Conservation (phyloP, 257 asterid species). For the Solanum sparsipilum region DNA sequence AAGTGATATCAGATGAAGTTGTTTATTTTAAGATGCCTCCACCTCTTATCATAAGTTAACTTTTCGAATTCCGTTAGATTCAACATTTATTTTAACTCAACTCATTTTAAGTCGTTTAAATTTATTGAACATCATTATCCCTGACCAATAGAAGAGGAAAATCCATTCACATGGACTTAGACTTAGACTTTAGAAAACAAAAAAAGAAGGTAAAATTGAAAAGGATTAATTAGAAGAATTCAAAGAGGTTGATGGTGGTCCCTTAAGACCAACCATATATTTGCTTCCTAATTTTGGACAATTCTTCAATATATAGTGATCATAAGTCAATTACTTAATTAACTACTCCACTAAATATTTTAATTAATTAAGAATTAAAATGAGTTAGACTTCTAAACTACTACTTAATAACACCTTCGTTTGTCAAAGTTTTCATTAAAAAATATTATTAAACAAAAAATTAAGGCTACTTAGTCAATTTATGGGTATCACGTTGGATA, state of each 20-base stretch:
- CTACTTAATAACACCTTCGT: not conserved
- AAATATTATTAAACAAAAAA: not conserved
- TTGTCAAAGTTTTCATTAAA: not conserved
- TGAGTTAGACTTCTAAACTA: not conserved
- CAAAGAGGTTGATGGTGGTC: not conserved
- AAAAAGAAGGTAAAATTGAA: not conserved
- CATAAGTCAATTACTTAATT: not conserved
- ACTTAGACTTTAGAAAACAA: not conserved
- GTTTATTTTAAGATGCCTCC: not conserved
- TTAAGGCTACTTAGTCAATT: not conserved
- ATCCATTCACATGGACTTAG: not conserved
- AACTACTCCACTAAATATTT: not conserved
- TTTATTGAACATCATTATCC: not conserved
- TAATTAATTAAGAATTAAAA: not conserved
- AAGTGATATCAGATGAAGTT: not conserved
- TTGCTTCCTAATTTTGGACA: not conserved
- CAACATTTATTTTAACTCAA: not conserved
- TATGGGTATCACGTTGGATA: not conserved
- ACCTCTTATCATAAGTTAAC: accelerated
- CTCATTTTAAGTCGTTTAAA: not conserved
- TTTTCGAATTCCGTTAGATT: not conserved
- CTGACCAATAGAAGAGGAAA: not conserved
- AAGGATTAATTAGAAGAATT: not conserved
- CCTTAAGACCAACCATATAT: not conserved
- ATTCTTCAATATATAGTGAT: not conserved